Conservation (phyloP, 352 stramenopile species). For the Aphanomyces stellatus region DNA sequence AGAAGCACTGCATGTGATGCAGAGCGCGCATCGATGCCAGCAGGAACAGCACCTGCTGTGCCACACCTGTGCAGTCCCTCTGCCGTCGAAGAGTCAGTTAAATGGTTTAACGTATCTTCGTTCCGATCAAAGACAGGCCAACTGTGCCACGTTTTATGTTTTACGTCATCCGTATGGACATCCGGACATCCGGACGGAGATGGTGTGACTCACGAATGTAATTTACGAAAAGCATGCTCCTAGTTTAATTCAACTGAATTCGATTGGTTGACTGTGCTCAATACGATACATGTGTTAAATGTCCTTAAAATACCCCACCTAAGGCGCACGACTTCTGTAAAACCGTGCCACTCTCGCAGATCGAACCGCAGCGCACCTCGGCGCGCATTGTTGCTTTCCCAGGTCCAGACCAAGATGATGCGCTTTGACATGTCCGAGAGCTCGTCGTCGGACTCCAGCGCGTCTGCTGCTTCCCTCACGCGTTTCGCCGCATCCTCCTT, state of each 20-base stretch:
- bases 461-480: neutral
- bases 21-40: too few species aligned
- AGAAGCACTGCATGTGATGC: too few species aligned
- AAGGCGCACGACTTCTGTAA: neutral
- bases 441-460: neutral
- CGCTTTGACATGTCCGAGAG: neutral
- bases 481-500: neutral
- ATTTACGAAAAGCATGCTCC: neutral
- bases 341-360: neutral
- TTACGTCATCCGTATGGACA: too few species aligned
- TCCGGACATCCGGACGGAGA: too few species aligned
- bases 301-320: neutral
- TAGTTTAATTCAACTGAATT: neutral
- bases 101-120: too few species aligned
- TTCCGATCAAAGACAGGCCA: too few species aligned
- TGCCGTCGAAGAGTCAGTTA: too few species aligned
- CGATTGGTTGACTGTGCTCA: too few species aligned
- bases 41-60: too few species aligned
- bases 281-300: neutral
- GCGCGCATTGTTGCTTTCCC: neutral
- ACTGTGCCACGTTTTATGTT: too few species aligned
- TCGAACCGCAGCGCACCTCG: neutral
- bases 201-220: neutral
- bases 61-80: too few species aligned
- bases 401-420: neutral